phyloP scores from a whole-genome alignment of 139 green algal species.

The Trebouxia sp. region DNA sequence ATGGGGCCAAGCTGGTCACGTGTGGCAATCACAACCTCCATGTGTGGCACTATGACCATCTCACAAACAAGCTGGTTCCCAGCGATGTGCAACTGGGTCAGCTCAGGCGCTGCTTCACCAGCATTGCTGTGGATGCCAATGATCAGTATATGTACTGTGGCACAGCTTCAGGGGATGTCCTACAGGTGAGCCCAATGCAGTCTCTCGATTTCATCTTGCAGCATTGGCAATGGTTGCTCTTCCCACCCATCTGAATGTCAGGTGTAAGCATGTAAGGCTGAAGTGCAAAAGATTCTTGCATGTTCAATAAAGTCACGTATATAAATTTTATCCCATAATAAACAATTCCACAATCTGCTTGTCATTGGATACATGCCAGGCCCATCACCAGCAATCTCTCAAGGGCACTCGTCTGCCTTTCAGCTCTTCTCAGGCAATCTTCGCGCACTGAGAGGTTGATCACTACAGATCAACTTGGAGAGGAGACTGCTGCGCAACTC shows the following conservation, averaged over 20 bases:
- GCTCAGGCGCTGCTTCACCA: conserved; percentile 66
- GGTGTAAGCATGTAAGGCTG: no score
- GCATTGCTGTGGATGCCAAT: conserved; percentile 57
- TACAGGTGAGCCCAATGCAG: conserved; percentile 46
- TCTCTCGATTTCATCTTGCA: background rate
- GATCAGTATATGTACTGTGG: conserved; percentile 77
- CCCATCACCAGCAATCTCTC: conserved; percentile 23
- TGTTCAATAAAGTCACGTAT: background rate
- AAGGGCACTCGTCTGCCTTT: no score
- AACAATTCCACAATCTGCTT: no score
- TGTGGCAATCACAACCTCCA: conserved; percentile 41
- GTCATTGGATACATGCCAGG: no score
- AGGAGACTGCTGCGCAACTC: conserved; percentile 65
- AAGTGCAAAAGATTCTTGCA: background rate
- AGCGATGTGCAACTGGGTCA: conserved; percentile 69
- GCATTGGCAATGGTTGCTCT: no score
- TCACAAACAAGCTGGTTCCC: conserved; percentile 70
- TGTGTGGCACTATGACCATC: conserved; percentile 77
- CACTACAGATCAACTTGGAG: conserved; percentile 61
- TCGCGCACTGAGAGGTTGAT: background rate
- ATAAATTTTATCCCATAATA: no score
- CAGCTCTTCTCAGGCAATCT: background rate
- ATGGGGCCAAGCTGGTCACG: conserved; percentile 56
- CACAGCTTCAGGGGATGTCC: conserved; percentile 76
- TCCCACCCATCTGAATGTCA: no score